Evolutionary conservation across 768 basidiomycete species (phyloP), one percentile per base, ranked within the genome.

Genomic region (Coprinopsis strossmayeri): DNA sequence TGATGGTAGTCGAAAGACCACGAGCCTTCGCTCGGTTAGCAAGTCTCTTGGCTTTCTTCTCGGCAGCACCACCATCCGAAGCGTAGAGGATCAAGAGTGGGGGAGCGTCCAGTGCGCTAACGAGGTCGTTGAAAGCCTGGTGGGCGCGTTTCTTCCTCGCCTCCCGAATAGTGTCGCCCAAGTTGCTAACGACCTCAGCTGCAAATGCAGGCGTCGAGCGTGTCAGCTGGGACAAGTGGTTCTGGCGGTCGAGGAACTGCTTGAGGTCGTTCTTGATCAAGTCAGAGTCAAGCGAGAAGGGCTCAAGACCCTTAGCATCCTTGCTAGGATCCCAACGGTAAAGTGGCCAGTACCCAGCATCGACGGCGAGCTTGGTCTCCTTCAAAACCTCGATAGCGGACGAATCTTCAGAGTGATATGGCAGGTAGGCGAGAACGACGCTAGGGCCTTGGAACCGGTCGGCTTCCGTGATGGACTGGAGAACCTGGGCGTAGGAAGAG

Each of bases 241-340:
- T 97, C 66, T 97, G 89, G 39, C 93, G 77, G 61, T 98, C 94
- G 52, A 99, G 82, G 80, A 98, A 99, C 57, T 84, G 76, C 63
- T 84, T 81, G 18, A 99, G 73, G 59, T 96, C 95, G 52, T 90
- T 85, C 77, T 97, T 98, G 68, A 99, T 79, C 25, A 84, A 75
- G 56, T 95, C 91, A 2, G 91, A 93, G 67, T 98, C 96, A 50
- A 99, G 82, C 11, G 78, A 76, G 73, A 99, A 99, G 13, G 89
- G 86, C 54, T 94, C 91, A 60, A 82, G 74, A 34, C 86, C 86
- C 37, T 65, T 67, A 21, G 65, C 67, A 58, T 93, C 90, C 64
- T 88, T 87, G 58, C 77, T 76, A 0, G 96, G 96, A 65, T 99
- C 85, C 94, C 95, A 99, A 48, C 96, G 80, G 74, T 98, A 99